Evolutionary conservation across 805 yeast species (phyloP), one percentile per base, ranked within the genome.

Genomic region (Aciculoconidium aculeatum): DNA sequence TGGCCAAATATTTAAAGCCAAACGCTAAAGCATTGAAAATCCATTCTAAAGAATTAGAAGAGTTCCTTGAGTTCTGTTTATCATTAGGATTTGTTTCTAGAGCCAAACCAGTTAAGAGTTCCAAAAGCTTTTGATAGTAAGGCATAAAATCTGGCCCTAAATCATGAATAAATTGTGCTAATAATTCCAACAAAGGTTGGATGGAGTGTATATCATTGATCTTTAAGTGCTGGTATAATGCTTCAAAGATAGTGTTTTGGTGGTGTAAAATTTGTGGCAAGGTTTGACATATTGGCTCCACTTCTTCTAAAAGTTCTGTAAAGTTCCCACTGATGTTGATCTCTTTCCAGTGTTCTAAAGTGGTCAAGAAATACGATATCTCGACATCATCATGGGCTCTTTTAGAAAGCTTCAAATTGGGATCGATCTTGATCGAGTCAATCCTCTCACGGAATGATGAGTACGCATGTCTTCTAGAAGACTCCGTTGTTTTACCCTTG

Each of bases 121-220:
- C 40, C 26, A 90, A 55, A 1, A 86, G 57, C 15, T 56, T 50
- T 2, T 59, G 59, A 47, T 85, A 87, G 46, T 62, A 86, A 6
- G 72, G 73, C 63, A 86, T 70, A 47, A 88, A 92, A 42, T 90
- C 97, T 2, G 90, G 80, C 7, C 96, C 96, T 38, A 90, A 60
- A 60, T 90, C 98, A 44, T 85, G 96, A 22, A 87, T 78, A 44
- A 92, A 80, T 47, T 87, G 94, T 0, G 95, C 73, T 14, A 87
- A 52, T 31, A 61, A 50, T 49, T 92, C 98, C 28, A 86, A 55
- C 16, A 85, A 49, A 3, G 97, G 90, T 51, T 87, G 92, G 25
- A 83, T 58, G 1, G 95, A 75, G 33, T 80, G 61, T 13, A 67
- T 66, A 49, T 92, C 95, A 37, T 77, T 73, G 20, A 62, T 56